phyloP scores from a whole-genome alignment of 2,329 filamentous ascomycete genomes.

The Hymenoscyphus albidus region DNA sequence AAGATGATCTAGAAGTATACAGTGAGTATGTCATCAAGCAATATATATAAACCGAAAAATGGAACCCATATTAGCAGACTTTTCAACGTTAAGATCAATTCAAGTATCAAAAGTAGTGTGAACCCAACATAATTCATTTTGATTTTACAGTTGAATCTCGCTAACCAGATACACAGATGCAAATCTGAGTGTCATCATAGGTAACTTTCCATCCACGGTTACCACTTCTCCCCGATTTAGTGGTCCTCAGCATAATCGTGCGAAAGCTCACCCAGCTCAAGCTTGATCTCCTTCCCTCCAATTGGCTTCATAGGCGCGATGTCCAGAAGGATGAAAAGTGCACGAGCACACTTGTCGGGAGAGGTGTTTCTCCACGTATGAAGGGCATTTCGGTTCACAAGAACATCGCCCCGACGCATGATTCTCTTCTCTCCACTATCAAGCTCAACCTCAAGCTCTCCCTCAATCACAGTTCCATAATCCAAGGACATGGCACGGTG shows the following conservation, averaged over 20 bases:
- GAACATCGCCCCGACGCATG: slow-evolving; percentile 5
- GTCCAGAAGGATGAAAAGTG: background rate
- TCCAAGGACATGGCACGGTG: slow-evolving; percentile 41
- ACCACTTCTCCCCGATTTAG: background rate
- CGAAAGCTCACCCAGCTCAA: background rate
- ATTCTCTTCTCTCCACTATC: slow-evolving; percentile 5
- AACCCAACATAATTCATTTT: background rate
- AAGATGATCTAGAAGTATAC: too few species aligned
- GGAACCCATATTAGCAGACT: too few species aligned
- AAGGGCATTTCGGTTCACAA: background rate
- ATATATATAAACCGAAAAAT: too few species aligned
- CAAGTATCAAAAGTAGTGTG: background rate
- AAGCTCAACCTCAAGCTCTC: slow-evolving; percentile 2
- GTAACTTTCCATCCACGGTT: background rate
- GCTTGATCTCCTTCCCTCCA: slow-evolving; percentile 1
- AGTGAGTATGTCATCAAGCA: too few species aligned
- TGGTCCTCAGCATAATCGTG: background rate
- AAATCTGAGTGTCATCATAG: background rate
- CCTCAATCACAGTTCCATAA: slow-evolving; percentile 37
- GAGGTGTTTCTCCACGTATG: background rate
- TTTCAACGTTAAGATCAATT: background rate
- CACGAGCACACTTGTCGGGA: background rate
- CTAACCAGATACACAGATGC: background rate
- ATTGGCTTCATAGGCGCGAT: background rate
- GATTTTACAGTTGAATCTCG: background rate